These are phyloP conservation scores for Ephemerocybe angulata DNA, from an alignment of 768 basidiomycete species.

Conservation along the genomic window DNA sequence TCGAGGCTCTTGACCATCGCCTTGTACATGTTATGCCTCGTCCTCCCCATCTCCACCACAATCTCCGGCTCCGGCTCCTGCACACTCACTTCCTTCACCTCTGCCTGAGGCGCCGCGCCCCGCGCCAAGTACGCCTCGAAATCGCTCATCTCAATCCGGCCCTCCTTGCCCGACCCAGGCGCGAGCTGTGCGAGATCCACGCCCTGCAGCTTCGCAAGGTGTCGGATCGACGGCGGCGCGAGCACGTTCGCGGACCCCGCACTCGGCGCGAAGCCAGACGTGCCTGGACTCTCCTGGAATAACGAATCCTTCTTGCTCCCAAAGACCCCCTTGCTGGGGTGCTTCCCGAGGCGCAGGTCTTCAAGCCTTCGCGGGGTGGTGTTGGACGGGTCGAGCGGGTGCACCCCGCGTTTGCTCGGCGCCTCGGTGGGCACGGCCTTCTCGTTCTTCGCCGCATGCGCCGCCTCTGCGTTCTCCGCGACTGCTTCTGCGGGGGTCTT, in stretches of 20 bases:
- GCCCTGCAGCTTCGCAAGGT: constrained; percentile 64
- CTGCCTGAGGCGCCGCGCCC: no score
- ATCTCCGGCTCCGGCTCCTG: constrained; percentile 2
- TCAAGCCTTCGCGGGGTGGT: background rate
- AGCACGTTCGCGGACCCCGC: constrained; percentile 37
- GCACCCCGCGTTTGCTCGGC: constrained; percentile 23
- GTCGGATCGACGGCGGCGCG: constrained; percentile 74
- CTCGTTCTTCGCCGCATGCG: background rate
- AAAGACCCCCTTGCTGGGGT: background rate
- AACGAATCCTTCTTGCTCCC: background rate
- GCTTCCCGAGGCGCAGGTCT: background rate
- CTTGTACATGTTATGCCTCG: constrained; percentile 80
- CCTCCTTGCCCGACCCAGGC: constrained; percentile 71
- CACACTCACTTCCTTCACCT: constrained; percentile 4
- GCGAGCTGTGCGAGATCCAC: constrained; percentile 56
- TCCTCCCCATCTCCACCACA: constrained; percentile 5
- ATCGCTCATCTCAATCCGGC: constrained; percentile 72
- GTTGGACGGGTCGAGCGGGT: constrained; percentile 59
- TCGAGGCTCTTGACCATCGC: constrained; percentile 87
- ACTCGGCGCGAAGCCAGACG: background rate
- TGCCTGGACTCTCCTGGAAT: background rate
- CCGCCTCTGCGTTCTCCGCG: constrained; percentile 9
- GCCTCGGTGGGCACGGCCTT: constrained; percentile 1
- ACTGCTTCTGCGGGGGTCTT: constrained; percentile 18
- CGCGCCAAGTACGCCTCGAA: constrained; percentile 57